phyloP scores from a whole-genome alignment of 805 yeast species.

The Ogataea wickerhamii region DNA sequence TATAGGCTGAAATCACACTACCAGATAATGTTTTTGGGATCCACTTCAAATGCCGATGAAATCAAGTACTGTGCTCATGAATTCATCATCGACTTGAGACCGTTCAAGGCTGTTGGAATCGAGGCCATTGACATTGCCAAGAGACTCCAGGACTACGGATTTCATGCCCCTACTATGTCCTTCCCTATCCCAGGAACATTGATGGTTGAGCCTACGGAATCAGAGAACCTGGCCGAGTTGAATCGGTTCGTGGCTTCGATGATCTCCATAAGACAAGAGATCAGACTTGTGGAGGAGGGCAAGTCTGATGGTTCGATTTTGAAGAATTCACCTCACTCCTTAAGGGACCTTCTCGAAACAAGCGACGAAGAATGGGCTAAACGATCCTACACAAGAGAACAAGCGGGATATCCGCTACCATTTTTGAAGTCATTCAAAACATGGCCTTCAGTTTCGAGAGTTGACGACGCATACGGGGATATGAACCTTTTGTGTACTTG shows the following conservation, averaged over 20 bases:
- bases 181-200: conserved; percentile 98
- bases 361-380: conserved; percentile 65
- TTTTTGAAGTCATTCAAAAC: conserved; percentile 70
- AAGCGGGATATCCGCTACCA: conserved; percentile 90
- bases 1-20: conserved; percentile 65
- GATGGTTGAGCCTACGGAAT: conserved; percentile 98
- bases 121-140: conserved; percentile 97
- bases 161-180: conserved; percentile 98
- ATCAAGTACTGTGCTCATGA: conserved; percentile 92
- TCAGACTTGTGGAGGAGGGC: conserved; percentile 65
- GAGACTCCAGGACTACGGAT: conserved; percentile 95
- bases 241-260: conserved; percentile 88
- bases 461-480: conserved; percentile 95
- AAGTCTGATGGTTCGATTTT: conserved; percentile 65
- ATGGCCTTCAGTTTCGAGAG: conserved; percentile 94
- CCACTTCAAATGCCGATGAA: conserved; percentile 24
- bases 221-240: conserved; percentile 82
- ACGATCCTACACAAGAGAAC: conserved; percentile 87
- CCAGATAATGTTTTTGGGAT: conserved; percentile 70
- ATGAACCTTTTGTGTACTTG: conserved; percentile 90
- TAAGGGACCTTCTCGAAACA: conserved; percentile 67
- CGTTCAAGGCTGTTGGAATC: conserved; percentile 71
- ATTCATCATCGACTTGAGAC: conserved; percentile 87
- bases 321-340: conserved; percentile 90
- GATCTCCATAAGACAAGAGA: conserved; percentile 79